Base-by-base conservation (phyloP, 1,284 basidiomycete genomes). In the Rhodotorula sp. region DNA sequence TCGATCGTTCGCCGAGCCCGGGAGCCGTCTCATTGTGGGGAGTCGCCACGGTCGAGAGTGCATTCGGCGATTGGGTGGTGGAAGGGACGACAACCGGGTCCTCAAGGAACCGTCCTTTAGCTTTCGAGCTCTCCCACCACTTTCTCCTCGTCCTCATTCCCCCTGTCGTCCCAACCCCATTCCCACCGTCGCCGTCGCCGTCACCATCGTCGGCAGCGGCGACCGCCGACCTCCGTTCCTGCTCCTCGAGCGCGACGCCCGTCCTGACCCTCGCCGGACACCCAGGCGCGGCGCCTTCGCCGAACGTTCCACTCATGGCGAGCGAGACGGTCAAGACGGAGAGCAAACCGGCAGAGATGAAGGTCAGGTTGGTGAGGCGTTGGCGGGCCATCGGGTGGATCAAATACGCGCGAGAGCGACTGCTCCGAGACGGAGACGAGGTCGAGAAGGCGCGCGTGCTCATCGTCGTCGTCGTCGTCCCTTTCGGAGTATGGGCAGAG, bases 361-460 rank as follows among this genome's bases (percentile, higher is more conserved):
- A 72, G 5, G 68, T 61, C 42, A 69, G 54, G 60, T 72, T 72
- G 7, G 71, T 72, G n/a, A 72, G 49, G n/a, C 64, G 62, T 14
- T 49, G 58, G 22, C 69, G 69, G 29, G 55, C 49, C n/a, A 64
- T 56, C 5, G 69, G 69, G 66, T 71, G 69, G 48, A 71, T 56
- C 22, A 71, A 46, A 49, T 68, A 66, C 4, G 66, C 53, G 37
- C 42, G 17, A 1, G 53, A 29, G 15, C 53, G 53, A 18, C 29
- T 26, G 53, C 7, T 49, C 20, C 20, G 48, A 20, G 26, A 26
- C 17, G 53, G 26, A 14, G 53, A 54, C 17, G 53, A 29, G 15
- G 26, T n/a, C 26, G 53, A 14, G 26, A 26, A 54, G n/a, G 53
- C 24, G 12, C n/a, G 14, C 53, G 53, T 6, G 22, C 5, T 7